A percentile compares a stretch with the other conserved stretches of the same genome.
These are phyloP conservation scores for Dittrichia graveolens DNA, from an alignment of 129 eudicot species.

Conservation along the genomic window DNA sequence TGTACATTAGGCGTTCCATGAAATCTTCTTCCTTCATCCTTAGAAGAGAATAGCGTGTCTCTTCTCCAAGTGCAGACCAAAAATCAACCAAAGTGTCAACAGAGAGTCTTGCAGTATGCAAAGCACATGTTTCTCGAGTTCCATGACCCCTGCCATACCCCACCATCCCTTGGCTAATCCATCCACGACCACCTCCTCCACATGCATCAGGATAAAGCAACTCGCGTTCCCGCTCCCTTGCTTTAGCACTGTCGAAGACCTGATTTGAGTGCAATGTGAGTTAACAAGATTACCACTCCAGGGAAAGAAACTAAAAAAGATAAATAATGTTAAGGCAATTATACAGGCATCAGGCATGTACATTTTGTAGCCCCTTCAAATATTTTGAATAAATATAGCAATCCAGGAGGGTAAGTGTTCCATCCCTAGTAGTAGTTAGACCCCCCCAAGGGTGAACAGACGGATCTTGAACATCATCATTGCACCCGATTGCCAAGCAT, in stretches of 20 bases:
- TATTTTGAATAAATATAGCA: slow-evolving; percentile 78
- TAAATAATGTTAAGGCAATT: slow-evolving; percentile 10
- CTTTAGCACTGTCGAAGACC: slow-evolving; percentile 96
- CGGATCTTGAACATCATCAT: slow-evolving; percentile 73
- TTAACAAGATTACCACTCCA: slow-evolving; percentile 21
- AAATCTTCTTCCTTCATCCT: slow-evolving; percentile 99
- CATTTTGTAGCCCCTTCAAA: slow-evolving; percentile 87
- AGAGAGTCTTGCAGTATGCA: slow-evolving; percentile 95
- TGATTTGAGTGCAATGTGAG: slow-evolving; percentile 38
- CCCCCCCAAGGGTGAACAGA: slow-evolving; percentile 95
- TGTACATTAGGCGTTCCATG: slow-evolving; percentile 86
- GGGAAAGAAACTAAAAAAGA: background rate
- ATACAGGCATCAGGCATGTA: slow-evolving; percentile 30
- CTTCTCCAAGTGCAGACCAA: slow-evolving; percentile 98
- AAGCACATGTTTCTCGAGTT: slow-evolving; percentile 90
- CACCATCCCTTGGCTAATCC: slow-evolving; percentile 94
- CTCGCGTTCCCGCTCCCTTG: slow-evolving; percentile 93
- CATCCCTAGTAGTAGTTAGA: slow-evolving; percentile 74
- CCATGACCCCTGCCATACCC: slow-evolving; percentile 97
- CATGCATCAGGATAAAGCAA: slow-evolving; percentile 97
- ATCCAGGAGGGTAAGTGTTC: slow-evolving; percentile 83
- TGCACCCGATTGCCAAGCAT: slow-evolving; percentile 35
- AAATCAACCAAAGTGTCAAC: slow-evolving; percentile 95
- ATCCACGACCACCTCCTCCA: slow-evolving; percentile 96
- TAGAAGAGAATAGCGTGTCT: slow-evolving; percentile 78